Base-by-base conservation (phyloP, 2,329 filamentous ascomycete species). In the Microdochium trichocladiopsis region DNA sequence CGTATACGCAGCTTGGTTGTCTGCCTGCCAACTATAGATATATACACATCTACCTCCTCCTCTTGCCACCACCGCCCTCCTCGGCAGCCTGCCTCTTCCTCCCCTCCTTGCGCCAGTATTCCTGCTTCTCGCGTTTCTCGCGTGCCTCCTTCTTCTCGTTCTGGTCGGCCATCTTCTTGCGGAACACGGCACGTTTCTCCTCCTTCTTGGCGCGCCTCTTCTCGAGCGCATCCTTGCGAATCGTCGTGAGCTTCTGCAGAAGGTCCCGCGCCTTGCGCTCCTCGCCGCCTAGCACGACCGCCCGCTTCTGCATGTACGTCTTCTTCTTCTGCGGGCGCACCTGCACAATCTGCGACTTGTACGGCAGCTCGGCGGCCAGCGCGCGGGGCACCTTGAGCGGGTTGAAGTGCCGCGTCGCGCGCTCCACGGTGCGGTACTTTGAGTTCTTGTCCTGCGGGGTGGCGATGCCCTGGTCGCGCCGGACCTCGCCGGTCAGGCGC, bases 231-330 rank as follows among this genome's bases (percentile, higher is more conserved):
- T 97, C 94, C 64, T 95, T 96, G 59, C 91, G 77, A 63, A 99
- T 76, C 16, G 92, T 93, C 64, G 89, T 87, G 50, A 99, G 81
- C 77, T 96, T 94, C 74, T 95, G 88, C 84, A 99, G 87, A 58
- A 99, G 75, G 60, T 91, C 85, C 28, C 94, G 79, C 4, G 91
- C 91, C 69, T 87, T 87, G 77, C 87, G 90, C 79, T 99, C 94
- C 69, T 97, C 93, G 24, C 86, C 86, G 12, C 86, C 79, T 16
- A 90, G 72, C 23, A 95, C 83, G n/a, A 97, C 90, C 14, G 93
- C 94, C 10, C 94, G 88, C 75, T 96, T 96, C 75, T 95, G 90
- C 78, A 95, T 78, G 69, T 99, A 99, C 22, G 92, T 96, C 64
- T 86, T 72, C 62, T 84, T 86, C 68, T 82, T 84, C 73, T 92